Percentiles rank a stretch among this genome's conserved stretches.
Conservation (phyloP, 768 basidiomycete species). For the Boletus sp. region DNA sequence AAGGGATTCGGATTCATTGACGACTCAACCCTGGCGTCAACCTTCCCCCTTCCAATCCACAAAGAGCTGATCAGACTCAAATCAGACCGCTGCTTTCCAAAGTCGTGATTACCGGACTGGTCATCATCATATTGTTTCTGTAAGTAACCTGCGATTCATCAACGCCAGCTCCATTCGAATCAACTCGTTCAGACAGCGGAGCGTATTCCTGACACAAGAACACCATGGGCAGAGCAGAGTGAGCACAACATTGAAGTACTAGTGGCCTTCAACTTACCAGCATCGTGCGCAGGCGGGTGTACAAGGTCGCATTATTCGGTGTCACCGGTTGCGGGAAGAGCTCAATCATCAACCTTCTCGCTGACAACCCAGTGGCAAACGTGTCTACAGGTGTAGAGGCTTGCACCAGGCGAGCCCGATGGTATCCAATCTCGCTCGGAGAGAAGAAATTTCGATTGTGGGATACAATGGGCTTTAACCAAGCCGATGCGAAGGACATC, state of each 20-base stretch:
- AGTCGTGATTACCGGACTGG: background rate
- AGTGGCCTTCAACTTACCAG: background rate
- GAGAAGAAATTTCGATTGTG: constrained; percentile 26
- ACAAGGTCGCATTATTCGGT: constrained; percentile 28
- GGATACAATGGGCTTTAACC: constrained; percentile 36
- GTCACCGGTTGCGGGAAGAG: constrained; percentile 31
- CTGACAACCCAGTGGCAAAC: constrained; percentile 23
- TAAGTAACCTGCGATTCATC: constrained; percentile 4
- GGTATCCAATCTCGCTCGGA: constrained; percentile 20
- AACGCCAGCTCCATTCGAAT: background rate
- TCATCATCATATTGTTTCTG: background rate
- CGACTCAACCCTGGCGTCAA: background rate
- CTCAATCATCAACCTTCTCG: constrained; percentile 30
- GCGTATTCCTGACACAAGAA: background rate
- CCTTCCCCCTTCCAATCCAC: background rate
- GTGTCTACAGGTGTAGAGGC: constrained; percentile 30
- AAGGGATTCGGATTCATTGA: constrained; percentile 1
- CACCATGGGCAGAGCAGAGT: constrained; percentile 14
- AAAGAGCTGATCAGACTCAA: background rate
- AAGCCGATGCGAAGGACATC: constrained; percentile 13
- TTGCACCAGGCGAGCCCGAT: constrained; percentile 32
- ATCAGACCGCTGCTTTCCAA: background rate
- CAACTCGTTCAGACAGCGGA: background rate
- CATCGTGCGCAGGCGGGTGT: constrained; percentile 13
- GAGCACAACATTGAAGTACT: constrained; percentile 5